Conservation (phyloP, 345 rosid species). For the Erysimum cheiranthoides region DNA sequence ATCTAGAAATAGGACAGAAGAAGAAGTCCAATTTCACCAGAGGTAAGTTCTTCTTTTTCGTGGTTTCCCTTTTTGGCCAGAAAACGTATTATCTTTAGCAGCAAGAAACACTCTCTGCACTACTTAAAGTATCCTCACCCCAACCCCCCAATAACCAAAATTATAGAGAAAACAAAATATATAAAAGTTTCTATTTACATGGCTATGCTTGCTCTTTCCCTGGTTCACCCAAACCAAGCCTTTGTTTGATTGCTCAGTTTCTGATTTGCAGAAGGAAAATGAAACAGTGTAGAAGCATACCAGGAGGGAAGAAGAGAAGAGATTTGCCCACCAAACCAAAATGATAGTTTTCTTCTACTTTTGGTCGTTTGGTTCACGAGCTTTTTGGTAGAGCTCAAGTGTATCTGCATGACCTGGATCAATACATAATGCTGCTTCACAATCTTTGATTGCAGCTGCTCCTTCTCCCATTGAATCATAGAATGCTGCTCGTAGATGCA, state of each 20-base stretch:
- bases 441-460: conserved; percentile 66
- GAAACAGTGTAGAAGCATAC: conserved; percentile 48
- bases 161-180: conserved; percentile 28
- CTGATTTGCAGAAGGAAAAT: conserved; percentile 38
- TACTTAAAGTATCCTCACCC: conserved; percentile 30
- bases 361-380: conserved; percentile 47
- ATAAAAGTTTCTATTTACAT: conserved; percentile 50
- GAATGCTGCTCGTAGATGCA: conserved; percentile 95
- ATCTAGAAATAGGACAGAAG: conserved; percentile 48
- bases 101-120: conserved; percentile 50
- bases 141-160: conserved; percentile 47
- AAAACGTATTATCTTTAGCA: conserved; percentile 41
- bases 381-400: conserved; percentile 66
- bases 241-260: conserved; percentile 27
- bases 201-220: conserved; percentile 39
- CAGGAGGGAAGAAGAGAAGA: conserved; percentile 40
- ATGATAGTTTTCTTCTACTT: conserved; percentile 39
- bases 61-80: conserved; percentile 33
- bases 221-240: conserved; percentile 30
- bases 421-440: conserved; percentile 95
- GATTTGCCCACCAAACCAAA: conserved; percentile 35
- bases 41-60: conserved; percentile 40
- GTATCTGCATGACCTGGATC: conserved; percentile 72
- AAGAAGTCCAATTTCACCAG: conserved; percentile 49
- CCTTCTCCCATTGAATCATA: conserved; percentile 78